Conservation (phyloP, 2,329 filamentous ascomycete species). For the Aspergillus viridinutans region DNA sequence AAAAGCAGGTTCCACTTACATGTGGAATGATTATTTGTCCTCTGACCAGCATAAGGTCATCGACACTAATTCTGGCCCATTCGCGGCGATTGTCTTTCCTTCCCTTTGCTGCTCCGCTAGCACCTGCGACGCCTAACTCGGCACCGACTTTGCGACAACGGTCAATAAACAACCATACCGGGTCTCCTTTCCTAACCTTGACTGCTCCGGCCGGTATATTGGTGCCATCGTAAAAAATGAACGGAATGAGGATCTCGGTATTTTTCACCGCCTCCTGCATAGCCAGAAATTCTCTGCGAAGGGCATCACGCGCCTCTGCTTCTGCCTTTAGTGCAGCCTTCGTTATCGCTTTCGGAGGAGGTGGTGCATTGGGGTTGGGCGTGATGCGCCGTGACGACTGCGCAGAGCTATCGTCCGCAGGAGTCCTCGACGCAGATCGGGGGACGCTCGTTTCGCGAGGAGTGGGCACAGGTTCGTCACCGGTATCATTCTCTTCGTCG, state of each 20-base stretch:
- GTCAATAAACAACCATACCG: slow-evolving; percentile 89
- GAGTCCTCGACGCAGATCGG: slow-evolving; percentile 36
- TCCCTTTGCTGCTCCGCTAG: slow-evolving; percentile 41
- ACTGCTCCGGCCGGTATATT: slow-evolving; percentile 81
- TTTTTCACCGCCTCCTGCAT: slow-evolving; percentile 84
- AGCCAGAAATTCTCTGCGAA: slow-evolving; percentile 74
- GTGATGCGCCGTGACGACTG: slow-evolving; percentile 33
- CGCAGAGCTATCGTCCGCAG: slow-evolving; percentile 27
- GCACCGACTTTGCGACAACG: slow-evolving; percentile 86
- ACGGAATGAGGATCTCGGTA: slow-evolving; percentile 85
- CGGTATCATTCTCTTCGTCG: slow-evolving; percentile 60
- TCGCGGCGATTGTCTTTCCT: slow-evolving; percentile 64
- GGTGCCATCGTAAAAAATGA: slow-evolving; percentile 94
- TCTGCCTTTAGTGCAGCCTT: slow-evolving; percentile 75
- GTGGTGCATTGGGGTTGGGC: slow-evolving; percentile 42
- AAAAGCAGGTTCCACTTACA: slow-evolving; percentile 53
- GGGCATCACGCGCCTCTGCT: slow-evolving; percentile 67
- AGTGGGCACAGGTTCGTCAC: slow-evolving; percentile 35
- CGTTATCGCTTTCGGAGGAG: slow-evolving; percentile 68
- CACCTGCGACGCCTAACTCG: slow-evolving; percentile 68
- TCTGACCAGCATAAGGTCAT: slow-evolving; percentile 89
- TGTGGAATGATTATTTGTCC: slow-evolving; percentile 91
- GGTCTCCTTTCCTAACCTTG: slow-evolving; percentile 87
- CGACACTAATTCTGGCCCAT: slow-evolving; percentile 91
- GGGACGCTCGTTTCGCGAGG: slow-evolving; percentile 36